phyloP scores from a whole-genome alignment of 1,284 basidiomycete genomes.

The Rhizoctonia solani region DNA sequence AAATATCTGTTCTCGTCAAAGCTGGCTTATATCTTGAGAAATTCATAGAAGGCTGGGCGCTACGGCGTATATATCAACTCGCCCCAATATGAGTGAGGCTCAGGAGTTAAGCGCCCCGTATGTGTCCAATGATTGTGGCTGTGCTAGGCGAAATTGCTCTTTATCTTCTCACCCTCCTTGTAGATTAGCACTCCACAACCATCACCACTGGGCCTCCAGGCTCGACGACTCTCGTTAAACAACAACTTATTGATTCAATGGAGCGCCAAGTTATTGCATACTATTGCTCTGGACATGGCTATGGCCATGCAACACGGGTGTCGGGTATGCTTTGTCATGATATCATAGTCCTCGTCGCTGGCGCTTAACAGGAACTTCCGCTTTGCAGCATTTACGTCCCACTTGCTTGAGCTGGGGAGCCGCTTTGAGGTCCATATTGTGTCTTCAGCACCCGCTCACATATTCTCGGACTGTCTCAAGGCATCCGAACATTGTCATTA shows the following conservation, averaged over 20 bases:
- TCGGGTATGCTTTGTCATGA: slow-evolving; percentile 44
- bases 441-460: slow-evolving; percentile 67
- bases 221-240: background rate
- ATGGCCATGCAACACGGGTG: slow-evolving; percentile 73
- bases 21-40: no score
- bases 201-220: background rate
- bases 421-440: slow-evolving; percentile 60
- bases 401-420: slow-evolving; percentile 54
- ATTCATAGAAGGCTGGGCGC: no score
- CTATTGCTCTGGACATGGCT: slow-evolving; percentile 76
- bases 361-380: background rate
- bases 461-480: slow-evolving; percentile 64
- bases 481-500: slow-evolving; percentile 57
- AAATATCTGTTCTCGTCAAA: no score
- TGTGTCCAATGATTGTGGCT: background rate
- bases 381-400: slow-evolving; percentile 56
- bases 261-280: slow-evolving; percentile 53
- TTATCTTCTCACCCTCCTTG: background rate
- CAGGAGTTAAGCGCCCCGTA: no score
- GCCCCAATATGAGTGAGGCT: no score
- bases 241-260: background rate
- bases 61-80: no score
- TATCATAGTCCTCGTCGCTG: background rate
- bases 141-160: background rate
- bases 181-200: background rate